Percentiles rank a stretch among this genome's conserved stretches.
Conservation (phyloP, 345 rosid species). For the Eucalyptus rudis region DNA sequence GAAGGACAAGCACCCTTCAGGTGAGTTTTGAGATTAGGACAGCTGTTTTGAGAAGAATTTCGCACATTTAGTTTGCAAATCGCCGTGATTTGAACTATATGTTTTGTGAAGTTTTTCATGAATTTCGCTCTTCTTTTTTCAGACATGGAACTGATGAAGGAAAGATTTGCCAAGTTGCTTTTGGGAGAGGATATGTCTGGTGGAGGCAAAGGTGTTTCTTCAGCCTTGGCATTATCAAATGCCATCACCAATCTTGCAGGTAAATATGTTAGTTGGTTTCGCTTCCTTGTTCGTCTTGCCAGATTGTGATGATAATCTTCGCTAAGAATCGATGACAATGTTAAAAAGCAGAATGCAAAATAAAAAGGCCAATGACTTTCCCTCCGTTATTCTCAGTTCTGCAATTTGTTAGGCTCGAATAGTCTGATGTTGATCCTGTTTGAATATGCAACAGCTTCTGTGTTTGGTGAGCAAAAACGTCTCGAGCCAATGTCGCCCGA, state of each 20-base stretch:
- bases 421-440: not conserved
- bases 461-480: slow-evolving; percentile 11
- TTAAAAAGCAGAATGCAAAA: not conserved
- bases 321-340: not conserved
- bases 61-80: not conserved
- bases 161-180: slow-evolving; percentile 50
- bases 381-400: not conserved
- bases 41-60: not conserved
- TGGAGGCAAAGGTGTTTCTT: slow-evolving; percentile 68
- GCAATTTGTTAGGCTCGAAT: not conserved
- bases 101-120: not conserved
- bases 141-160: slow-evolving; percentile 66
- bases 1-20: slow-evolving; percentile 6
- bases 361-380: not conserved
- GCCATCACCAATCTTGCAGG: slow-evolving; percentile 22
- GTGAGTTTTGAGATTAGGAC: not conserved
- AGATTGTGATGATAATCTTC: not conserved
- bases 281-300: not conserved
- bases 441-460: slow-evolving; percentile 7
- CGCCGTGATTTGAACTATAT: not conserved
- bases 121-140: not conserved
- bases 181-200: slow-evolving; percentile 73
- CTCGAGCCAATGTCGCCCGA: slow-evolving; percentile 59
- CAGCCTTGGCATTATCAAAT: slow-evolving; percentile 61
- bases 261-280: not conserved